Evolutionary conservation across 495 filamentous ascomycete genomes (phyloP), one percentile per base, ranked within the genome.

Genomic region (Aspergillus sparsus): DNA sequence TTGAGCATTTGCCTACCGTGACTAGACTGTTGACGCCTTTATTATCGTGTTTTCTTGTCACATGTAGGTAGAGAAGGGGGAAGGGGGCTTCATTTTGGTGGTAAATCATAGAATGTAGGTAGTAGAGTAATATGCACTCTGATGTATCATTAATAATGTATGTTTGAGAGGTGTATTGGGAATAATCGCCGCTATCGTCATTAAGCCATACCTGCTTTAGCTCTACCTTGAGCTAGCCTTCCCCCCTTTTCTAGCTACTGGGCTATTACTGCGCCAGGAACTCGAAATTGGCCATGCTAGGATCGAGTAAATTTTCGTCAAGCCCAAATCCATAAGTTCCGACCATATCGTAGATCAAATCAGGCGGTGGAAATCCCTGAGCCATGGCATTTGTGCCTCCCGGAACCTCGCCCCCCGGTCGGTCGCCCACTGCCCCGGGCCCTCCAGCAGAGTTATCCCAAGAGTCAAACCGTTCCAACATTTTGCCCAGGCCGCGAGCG

Each of bases 401-500:
- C 12, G 75, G 75, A 10, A 78, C 68, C 5, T 77, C 72, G 34
- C 60, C 57, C 5, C 42, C 56, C 0, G 49, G 2, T 32, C 58
- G 42, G 18, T 59, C 55, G n/a, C 56, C 58, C 4, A 52, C 11
- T 8, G 53, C 10, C 12, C 42, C 57, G 6, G 58, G n/a, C 6
- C 32, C 56, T 33, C 57, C 64, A 49, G 60, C 47, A 68, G 71
- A 73, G 27, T 70, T 64, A 50, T 80, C 77, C 77, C 77, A 80
- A 2, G 76, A 68, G 61, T 80, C 74, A 49, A 78, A 80, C 0
- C 76, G 76, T 54, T 77, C 77, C 2, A 80, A 61, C 75, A 80
- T 83, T 61, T 83, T 83, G 61, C 81, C 75, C 37, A 83, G 63
- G 0, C 81, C 81, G 13, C 74, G 77, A 27, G 81, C 81, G 60